Conservation (phyloP, 1,139 yeast genomes). For the Geotrichum cucujoidarum region DNA sequence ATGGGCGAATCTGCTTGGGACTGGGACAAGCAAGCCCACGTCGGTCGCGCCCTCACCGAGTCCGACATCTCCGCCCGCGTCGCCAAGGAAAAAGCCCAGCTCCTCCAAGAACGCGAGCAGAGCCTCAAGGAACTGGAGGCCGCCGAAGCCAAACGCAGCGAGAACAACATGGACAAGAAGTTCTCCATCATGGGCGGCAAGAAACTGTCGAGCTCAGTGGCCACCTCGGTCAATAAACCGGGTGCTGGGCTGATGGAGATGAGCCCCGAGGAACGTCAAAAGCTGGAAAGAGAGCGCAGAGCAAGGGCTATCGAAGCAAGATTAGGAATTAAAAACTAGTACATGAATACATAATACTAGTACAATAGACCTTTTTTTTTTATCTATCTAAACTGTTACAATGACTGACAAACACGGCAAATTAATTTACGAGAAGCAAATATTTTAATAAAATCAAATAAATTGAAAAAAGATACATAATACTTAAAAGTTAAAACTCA, state of each 20-base stretch:
- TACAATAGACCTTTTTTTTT: slow-evolving; percentile 40
- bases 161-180: slow-evolving; percentile 12
- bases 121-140: slow-evolving; percentile 38
- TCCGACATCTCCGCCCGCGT: slow-evolving; percentile 54
- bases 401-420: too few relatives aligned
- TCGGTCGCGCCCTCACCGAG: slow-evolving; percentile 59
- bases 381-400: neutral
- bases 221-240: slow-evolving; percentile 20
- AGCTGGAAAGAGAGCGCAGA: slow-evolving; percentile 78
- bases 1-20: slow-evolving; percentile 67
- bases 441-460: neutral
- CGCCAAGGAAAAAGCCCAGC: slow-evolving; percentile 40
- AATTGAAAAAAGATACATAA: slow-evolving; percentile 6
- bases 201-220: slow-evolving; percentile 31
- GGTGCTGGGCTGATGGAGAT: slow-evolving; percentile 26
- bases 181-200: slow-evolving; percentile 24
- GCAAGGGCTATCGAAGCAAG: slow-evolving; percentile 97
- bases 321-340: slow-evolving; percentile 37
- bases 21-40: slow-evolving; percentile 61
- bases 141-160: slow-evolving; percentile 26
- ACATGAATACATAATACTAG: neutral
- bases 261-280: slow-evolving; percentile 37
- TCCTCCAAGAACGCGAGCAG: slow-evolving; percentile 37
- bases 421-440: neutral
- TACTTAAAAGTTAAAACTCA: too few relatives aligned